Base-by-base conservation (phyloP, 495 filamentous ascomycete species). In the Friedmanniomyces endolithicus region DNA sequence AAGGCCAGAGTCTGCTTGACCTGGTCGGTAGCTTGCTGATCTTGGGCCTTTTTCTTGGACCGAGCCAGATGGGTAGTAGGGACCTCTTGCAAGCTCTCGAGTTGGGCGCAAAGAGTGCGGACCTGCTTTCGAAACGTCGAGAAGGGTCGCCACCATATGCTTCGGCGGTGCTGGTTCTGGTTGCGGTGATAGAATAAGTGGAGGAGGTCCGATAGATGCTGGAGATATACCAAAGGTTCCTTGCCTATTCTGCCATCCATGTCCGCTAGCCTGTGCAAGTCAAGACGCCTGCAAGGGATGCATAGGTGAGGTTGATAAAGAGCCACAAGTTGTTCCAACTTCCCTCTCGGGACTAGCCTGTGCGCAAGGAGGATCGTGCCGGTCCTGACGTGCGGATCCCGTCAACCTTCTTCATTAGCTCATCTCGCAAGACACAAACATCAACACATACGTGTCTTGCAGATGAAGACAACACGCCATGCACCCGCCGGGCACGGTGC, bases 151-250 rank as follows among this genome's bases (percentile, higher is more conserved):
- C 59, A 66, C 64, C 64, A 66, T 19, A 56, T 41, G 34, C 58
- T 56, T 27, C 53, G 59, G 17, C 64, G 62, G 41, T 66, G 64
- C 45, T 66, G 64, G 46, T 66, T 66, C 20, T 66, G 57, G 48
- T 66, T 66, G 39, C 64, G 53, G 37, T 63, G 62, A 31, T 55
- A 25, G 59, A 66, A 59, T 22, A 60, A 56, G 23, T 64, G 56
- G 1, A 66, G 41, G 14, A 66, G 29, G 44, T 57, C 44, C 14
- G 50, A 12, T 14, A 64, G 43, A 34, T 58, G 58, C 23, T 44
- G 43, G 6, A 59, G 33, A 7, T 17, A 22, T 22, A 6, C 17
- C 1, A 29, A 35, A 19, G 1, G n/a, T 14, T 50, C 34, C 24
- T 41, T 39, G 14, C 33, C 4, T 25, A 56, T n/a, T 19, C 16